phyloP scores from a whole-genome alignment of 441 rosid species.

The Adansonia madagascariensis region DNA sequence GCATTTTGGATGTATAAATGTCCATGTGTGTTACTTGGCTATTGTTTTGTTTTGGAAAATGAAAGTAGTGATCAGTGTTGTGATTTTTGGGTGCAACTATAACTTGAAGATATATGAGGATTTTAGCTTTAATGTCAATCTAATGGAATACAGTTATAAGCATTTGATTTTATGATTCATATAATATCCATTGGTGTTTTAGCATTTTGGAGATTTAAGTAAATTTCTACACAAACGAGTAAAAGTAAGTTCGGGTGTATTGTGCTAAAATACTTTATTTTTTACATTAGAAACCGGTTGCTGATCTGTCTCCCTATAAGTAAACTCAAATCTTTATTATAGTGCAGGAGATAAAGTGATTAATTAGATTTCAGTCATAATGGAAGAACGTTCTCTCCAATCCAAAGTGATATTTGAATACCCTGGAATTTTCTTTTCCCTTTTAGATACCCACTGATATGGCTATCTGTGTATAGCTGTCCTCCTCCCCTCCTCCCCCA shows the following conservation, averaged over 20 bases:
- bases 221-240: not conserved
- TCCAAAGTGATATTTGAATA: not conserved
- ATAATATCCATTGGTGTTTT: not conserved
- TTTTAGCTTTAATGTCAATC: not conserved
- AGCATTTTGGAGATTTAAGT: not conserved
- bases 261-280: too few species aligned
- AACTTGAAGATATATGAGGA: not conserved
- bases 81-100: not conserved
- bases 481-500: not conserved
- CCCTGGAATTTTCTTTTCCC: not conserved
- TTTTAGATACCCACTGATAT: not conserved
- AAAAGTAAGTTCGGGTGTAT: not conserved
- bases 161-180: not conserved
- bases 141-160: not conserved
- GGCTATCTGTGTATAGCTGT: not conserved
- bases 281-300: not conserved
- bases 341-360: not conserved
- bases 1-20: not conserved
- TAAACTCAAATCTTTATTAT: not conserved
- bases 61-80: not conserved
- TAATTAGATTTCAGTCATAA: not conserved
- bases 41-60: not conserved
- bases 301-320: not conserved
- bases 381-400: not conserved
- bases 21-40: not conserved